Base-by-base conservation (phyloP, 805 yeast species). In the Candida takata region DNA sequence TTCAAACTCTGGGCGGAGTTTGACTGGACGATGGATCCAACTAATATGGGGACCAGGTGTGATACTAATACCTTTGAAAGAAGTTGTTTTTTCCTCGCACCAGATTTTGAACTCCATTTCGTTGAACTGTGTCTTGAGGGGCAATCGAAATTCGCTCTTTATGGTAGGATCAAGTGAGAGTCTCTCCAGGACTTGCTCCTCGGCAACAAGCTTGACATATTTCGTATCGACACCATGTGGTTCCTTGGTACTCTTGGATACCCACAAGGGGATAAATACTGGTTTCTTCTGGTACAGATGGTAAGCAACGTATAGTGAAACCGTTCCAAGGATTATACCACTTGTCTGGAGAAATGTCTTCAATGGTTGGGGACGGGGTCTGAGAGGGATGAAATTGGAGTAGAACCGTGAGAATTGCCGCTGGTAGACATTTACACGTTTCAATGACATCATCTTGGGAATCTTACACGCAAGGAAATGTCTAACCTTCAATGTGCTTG, bases 121-220 rank as follows among this genome's bases (percentile, higher is more conserved):
- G 5, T 43, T 38, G 8, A 42, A 32, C 24, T 42, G 19, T 1
- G 37, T 37, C 38, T 37, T 39, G 2, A 52, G 23, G 2, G 57
- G 57, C 15, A 52, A 29, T 31, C 47, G 41, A 34, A 45, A 52
- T 17, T 40, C 41, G 8, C 24, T 15, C 31, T 48, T 46, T 8
- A 52, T 44, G 9, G 27, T 19, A 4, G 30, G 37, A 31, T 51
- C 40, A 13, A 51, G 19, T 4, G 50, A 46, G 7, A 52, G 29
- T 29, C 49, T 35, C 28, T 52, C 55, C 28, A 52, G 29, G 23
- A 52, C 29, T 36, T 46, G 53, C 14, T 49, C 53, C 18, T 48
- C 45, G 1, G 49, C 49, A n/a, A 42, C 44, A 11, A 26, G 15
- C 17, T 43, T 41, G 6, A 52, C 40, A 14, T 36, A 31, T 23